A percentile compares a stretch with the other conserved stretches of the same genome.
phyloP scores from a whole-genome alignment of 2,329 filamentous ascomycete genomes.

The Colletotrichum sp. region DNA sequence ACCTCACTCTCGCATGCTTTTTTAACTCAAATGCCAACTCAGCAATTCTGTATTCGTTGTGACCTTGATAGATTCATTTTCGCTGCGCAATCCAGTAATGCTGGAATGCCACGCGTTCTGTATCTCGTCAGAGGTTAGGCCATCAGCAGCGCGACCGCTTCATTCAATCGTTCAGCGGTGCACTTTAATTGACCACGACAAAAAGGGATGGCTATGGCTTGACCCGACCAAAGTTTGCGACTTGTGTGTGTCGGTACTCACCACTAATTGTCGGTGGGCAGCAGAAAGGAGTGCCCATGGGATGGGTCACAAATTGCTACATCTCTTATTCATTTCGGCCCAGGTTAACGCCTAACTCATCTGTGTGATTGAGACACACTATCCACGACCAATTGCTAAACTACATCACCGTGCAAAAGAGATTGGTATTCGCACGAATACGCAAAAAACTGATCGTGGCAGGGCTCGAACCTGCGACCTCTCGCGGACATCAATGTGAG shows the following conservation, averaged over 20 bases:
- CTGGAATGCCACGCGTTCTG: not conserved
- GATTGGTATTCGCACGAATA: not conserved
- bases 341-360: not conserved
- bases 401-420: not conserved
- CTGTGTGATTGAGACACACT: not conserved
- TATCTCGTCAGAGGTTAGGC: not conserved
- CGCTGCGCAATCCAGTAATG: not conserved
- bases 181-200: not conserved
- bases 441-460: conserved; percentile 12
- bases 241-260: not conserved
- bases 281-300: not conserved
- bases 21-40: not conserved
- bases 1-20: not conserved
- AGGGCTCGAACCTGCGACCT: conserved; percentile 24
- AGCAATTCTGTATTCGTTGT: not conserved
- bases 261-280: not conserved
- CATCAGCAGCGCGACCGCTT: not conserved
- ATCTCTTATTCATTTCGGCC: not conserved
- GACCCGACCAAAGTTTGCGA: not conserved
- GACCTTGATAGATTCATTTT: not conserved
- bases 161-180: not conserved
- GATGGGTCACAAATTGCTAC: not conserved
- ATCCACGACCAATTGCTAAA: not conserved
- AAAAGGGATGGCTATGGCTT: not conserved
- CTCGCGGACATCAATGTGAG: conserved; percentile 9